Base-by-base conservation (phyloP, 495 filamentous ascomycete genomes). In the Talaromyces liani region DNA sequence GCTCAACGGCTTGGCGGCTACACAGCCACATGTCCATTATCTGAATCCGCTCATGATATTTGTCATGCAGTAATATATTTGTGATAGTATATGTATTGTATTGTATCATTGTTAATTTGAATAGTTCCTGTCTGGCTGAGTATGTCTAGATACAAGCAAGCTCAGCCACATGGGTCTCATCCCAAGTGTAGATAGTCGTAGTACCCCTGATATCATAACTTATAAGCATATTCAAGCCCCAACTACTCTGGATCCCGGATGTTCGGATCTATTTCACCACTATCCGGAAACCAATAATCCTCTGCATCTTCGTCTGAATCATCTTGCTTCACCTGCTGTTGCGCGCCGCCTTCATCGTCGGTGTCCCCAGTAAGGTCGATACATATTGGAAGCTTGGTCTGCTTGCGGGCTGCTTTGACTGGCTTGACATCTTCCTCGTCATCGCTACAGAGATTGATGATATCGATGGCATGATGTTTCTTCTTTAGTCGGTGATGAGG, bases 231-330 rank as follows among this genome's bases (percentile, higher is more conserved):
- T 16, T 16, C 36, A n/a, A 16, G 24, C n/a, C 2, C 29, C 45
- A 67, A 41, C 57, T 53, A 49, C 54, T 63, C 29, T 12, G 62
- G 62, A 22, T 67, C 20, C 2, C 63, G 57, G 27, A 77, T 60
- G 45, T 79, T 79, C 0, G 76, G 65, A 62, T 79, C 69, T 16
- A 76, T 65, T 1, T 60, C 24, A 6, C 65, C 65, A 58, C 67
- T 77, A n/a, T 65, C 65, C 20, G 77, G 79, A 73, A 76, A 82
- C 80, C 79, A 82, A 59, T 75, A 70, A 57, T 82, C 78, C 20
- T 82, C 77, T 75, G 72, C 0, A 72, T 45, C 3, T 68, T 58
- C 57, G 12, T 41, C 63, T 18, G 51, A 24, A 18, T 57, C 20
- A 0, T 27, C 27, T 10, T 63, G 16, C 45, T 20, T 47, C 25